Base-by-base conservation (phyloP, 2,329 filamentous ascomycete genomes). In the Colletotrichum sublineola region DNA sequence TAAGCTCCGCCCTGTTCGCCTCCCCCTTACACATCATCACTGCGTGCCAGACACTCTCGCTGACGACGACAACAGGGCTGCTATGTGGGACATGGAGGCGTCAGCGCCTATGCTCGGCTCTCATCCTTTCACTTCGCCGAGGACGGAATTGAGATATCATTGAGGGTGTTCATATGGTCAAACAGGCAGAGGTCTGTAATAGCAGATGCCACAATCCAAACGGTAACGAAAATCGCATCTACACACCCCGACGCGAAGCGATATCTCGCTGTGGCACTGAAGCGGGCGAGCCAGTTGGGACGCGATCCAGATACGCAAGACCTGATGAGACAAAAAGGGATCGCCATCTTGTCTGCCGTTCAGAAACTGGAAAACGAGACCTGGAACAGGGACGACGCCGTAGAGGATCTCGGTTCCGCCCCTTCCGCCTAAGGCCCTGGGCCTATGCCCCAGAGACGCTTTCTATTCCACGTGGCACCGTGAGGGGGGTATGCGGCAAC, bases 371-470 rank as follows among this genome's bases (percentile, higher is more conserved):
- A 97, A 84, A 85, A 85, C 77, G 85, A 86, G 70, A 94, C 92
- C 42, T 97, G 95, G 94, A 88, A 95, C 81, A 84, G 90, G 69
- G 81, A 84, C 46, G 92, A 89, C 79, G 93, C 93, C 1, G 88
- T 92, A 38, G 94, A 96, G 79, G 92, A 94, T 79, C 79, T 91
- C 70, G 91, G 90, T 1, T 82, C 80, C 71, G 81, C 84, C 38
- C 24, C 52, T 7, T 3, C 31, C 11, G 5, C 5, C 24, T 38
- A 38, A 52, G 20, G 29, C 20, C 24, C 9, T 11, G 12, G 8
- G 14, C 44, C n/a, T 15, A 24, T 38, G 42, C 18, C 1, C 20
- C 14, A 12, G 31, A 15, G 3, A 20, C 33, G 20, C 11, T 29
- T 58, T 29, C 12, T 5, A 9, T 12, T 24, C 8, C 46, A 24